These are phyloP conservation scores for Pseudopithomyces chartarum DNA, from an alignment of 2,329 filamentous ascomycete genomes.

Conservation along the genomic window DNA sequence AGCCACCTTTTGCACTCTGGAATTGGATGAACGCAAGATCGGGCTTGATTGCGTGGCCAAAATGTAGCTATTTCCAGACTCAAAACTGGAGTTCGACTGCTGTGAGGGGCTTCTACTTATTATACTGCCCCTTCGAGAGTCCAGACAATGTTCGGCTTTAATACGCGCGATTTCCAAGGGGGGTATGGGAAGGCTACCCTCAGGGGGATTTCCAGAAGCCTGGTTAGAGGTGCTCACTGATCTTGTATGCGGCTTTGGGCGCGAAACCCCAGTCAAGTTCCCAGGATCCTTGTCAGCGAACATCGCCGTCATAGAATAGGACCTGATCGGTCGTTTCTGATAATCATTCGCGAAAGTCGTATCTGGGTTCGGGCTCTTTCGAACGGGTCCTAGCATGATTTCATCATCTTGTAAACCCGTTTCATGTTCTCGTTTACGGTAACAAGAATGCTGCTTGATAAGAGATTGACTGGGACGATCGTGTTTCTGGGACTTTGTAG, in stretches of 20 bases:
- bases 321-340: slow-evolving; percentile 25
- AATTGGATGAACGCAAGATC: slow-evolving; percentile 28
- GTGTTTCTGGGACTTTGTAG: slow-evolving; percentile 24
- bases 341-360: slow-evolving; percentile 12
- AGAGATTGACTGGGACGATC: slow-evolving; percentile 33
- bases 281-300: slow-evolving; percentile 10
- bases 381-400: slow-evolving; percentile 9
- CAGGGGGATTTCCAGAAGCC: slow-evolving; percentile 45
- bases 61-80: slow-evolving; percentile 49
- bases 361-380: slow-evolving; percentile 16
- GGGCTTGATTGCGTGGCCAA: slow-evolving; percentile 46
- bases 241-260: slow-evolving; percentile 28
- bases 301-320: slow-evolving; percentile 32
- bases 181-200: slow-evolving; percentile 49
- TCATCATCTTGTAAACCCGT: background rate
- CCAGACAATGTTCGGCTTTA: slow-evolving; percentile 24
- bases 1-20: slow-evolving; percentile 41
- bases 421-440: slow-evolving; percentile 21
- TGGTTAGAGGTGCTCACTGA: slow-evolving; percentile 33
- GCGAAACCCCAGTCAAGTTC: slow-evolving; percentile 10
- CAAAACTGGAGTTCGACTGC: slow-evolving; percentile 46
- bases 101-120: slow-evolving; percentile 41
- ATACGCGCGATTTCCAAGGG: slow-evolving; percentile 41
- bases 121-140: slow-evolving; percentile 25
- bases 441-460: slow-evolving; percentile 33